Base-by-base conservation (phyloP, 1,284 basidiomycete genomes). In the Pyrrhoderma lamaoense region DNA sequence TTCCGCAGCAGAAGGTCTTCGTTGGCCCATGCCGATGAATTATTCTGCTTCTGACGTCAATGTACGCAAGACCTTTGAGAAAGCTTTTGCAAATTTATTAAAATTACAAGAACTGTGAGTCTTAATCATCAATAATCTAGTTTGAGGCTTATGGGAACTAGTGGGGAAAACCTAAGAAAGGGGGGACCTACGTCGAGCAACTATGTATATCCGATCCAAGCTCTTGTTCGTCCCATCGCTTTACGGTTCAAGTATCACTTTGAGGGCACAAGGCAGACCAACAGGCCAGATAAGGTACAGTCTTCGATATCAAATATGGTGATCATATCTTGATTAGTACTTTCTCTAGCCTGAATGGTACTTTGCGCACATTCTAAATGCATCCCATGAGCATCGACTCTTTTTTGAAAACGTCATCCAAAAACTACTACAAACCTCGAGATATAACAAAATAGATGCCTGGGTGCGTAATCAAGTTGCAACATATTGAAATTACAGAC, bases 171-270 rank as follows among this genome's bases (percentile, higher is more conserved):
- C 56, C 65, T 80, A 35, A 70, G 66, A 45, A 62, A 58, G 46
- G 16, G 58, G 19, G 53, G 57, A 55, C 51, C 42, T 40, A 50
- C 48, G 25, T 66, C 70, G 54, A 72, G 70, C 49, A 70, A 76
- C 51, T 79, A 84, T 1, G 63, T 93, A 47, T 89, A 93, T 65
- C 79, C 93, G 1, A 64, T 97, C 8, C 83, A 91, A 61, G 85
- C 89, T 0, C 77, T 99, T n/a, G 75, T 93, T 2, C 80, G 85
- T 51, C 90, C 93, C 0, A 76, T 99, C 44, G 75, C 88, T 1
- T 70, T 93, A 43, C 80, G 95, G 19, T 99, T 98, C 74, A 90
- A 88, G 60, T 99, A 89, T 65, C 96, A 99, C 63, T 99, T 99
- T 60, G 93, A 97, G 57, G 82, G 89, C 0, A 74, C 79, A 11